Conservation (phyloP, 2,329 filamentous ascomycete species). For the Diaporthe sp. region DNA sequence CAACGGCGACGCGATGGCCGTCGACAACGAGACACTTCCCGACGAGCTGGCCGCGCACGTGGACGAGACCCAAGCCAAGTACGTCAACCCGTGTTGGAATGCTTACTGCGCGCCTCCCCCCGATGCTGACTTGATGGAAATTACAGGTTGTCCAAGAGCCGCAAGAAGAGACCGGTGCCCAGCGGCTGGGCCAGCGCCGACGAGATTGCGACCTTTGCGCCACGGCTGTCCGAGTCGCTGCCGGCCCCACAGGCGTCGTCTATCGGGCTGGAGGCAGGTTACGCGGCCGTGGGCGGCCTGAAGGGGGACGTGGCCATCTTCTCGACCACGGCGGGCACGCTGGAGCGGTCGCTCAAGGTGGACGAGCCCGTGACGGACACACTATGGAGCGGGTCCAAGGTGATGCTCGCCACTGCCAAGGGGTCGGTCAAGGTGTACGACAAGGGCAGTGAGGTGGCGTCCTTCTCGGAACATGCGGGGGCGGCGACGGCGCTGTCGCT, state of each 20-base stretch:
- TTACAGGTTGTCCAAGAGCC: slow-evolving; percentile 84
- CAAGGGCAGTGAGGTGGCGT: slow-evolving; percentile 75
- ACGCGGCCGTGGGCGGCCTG: slow-evolving; percentile 81
- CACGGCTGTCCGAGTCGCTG: slow-evolving; percentile 59
- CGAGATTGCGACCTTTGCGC: slow-evolving; percentile 67
- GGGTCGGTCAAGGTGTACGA: slow-evolving; percentile 87
- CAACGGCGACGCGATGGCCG: slow-evolving; percentile 89
- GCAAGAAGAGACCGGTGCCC: slow-evolving; percentile 89
- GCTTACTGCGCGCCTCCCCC: background rate
- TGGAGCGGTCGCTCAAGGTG: slow-evolving; percentile 76
- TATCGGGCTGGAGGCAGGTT: slow-evolving; percentile 66
- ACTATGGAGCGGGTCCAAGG: slow-evolving; percentile 75
- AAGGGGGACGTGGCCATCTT: slow-evolving; percentile 82
- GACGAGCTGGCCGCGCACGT: slow-evolving; percentile 79
- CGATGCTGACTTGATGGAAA: slow-evolving; percentile 18
- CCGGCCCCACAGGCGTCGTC: slow-evolving; percentile 63
- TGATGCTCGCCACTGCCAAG: slow-evolving; percentile 79
- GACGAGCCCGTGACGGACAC: slow-evolving; percentile 76
- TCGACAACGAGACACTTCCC: slow-evolving; percentile 84
- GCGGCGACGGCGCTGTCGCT: slow-evolving; percentile 81
- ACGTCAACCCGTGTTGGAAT: slow-evolving; percentile 53
- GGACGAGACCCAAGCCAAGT: slow-evolving; percentile 85
- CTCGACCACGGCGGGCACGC: slow-evolving; percentile 75
- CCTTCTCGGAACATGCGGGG: slow-evolving; percentile 86
- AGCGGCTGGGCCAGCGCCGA: slow-evolving; percentile 86